Conservation (phyloP, 805 yeast species). For the Wickerhamomyces alni region DNA sequence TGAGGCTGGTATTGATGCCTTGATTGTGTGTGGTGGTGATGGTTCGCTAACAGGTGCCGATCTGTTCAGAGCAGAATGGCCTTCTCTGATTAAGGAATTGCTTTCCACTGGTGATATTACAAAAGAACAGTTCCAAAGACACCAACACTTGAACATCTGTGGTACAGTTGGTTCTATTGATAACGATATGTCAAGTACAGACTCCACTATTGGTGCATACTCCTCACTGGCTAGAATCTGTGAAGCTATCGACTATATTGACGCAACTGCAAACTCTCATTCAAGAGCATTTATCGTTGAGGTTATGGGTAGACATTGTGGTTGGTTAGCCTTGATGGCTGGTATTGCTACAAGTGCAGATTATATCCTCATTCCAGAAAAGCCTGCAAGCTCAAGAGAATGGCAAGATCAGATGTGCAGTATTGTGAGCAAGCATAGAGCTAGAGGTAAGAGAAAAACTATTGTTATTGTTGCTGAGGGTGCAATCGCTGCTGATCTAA, state of each 20-base stretch:
- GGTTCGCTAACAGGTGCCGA: constrained; percentile 98
- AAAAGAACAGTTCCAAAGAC: constrained; percentile 49
- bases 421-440: constrained; percentile 73
- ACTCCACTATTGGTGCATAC: constrained; percentile 93
- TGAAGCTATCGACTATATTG: constrained; percentile 92
- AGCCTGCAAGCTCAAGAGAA: constrained; percentile 65
- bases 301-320: constrained; percentile 99
- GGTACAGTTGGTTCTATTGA: constrained; percentile 97
- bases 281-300: constrained; percentile 96
- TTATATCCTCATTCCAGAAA: constrained; percentile 89
- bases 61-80: constrained; percentile 92
- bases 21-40: constrained; percentile 97
- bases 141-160: constrained; percentile 74
- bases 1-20: constrained; percentile 84
- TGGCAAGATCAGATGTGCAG: constrained; percentile 81
- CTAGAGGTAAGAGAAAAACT: constrained; percentile 86
- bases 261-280: constrained; percentile 96
- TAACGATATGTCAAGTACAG: constrained; percentile 96
- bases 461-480: constrained; percentile 98
- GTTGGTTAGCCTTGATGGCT: constrained; percentile 97
- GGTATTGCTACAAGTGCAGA: constrained; percentile 97
- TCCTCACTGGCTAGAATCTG: constrained; percentile 91
- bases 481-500: constrained; percentile 77
- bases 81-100: constrained; percentile 73
- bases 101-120: constrained; percentile 50